Conservation (phyloP, 176 grass and related monocot genomes). For the Paspalum vaginatum region DNA sequence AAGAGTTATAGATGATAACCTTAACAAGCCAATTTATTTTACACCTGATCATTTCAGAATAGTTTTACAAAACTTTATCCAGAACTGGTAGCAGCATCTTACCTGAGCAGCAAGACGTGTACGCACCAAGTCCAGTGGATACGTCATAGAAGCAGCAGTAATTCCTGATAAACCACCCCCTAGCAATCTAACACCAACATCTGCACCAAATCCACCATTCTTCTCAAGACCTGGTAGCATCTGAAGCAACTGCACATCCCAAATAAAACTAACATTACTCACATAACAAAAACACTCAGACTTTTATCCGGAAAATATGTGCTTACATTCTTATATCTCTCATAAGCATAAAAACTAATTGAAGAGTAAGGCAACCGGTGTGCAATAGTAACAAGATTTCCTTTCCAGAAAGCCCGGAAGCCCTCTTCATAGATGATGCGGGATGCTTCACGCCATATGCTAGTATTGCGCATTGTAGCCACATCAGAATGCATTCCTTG, state of each 20-base stretch:
- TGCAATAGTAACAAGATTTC: conserved; percentile 92
- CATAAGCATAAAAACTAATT: conserved; percentile 88
- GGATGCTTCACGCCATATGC: conserved; percentile 79
- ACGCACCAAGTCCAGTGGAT: conserved; percentile 84
- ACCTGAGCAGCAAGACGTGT: conserved; percentile 95
- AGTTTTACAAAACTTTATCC: neutral
- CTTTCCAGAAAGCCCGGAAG: conserved; percentile 91
- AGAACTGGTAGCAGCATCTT: conserved; percentile 26
- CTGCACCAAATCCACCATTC: conserved; percentile 63
- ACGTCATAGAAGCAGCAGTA: conserved; percentile 89
- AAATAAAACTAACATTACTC: conserved; percentile 38
- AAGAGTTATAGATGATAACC: neutral
- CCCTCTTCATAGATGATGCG: conserved; percentile 88
- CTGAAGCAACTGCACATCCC: conserved; percentile 62
- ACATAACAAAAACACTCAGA: neutral
- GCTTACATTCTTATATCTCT: conserved; percentile 84
- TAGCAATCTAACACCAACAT: conserved; percentile 74
- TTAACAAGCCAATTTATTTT: neutral
- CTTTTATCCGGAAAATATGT: neutral
- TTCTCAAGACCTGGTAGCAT: conserved; percentile 75
- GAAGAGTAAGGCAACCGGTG: conserved; percentile 95
- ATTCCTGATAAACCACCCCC: conserved; percentile 90
- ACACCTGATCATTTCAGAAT: conserved; percentile 1
- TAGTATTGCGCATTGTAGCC: conserved; percentile 65
- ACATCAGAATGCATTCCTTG: conserved; percentile 98